Percentiles rank a stretch among this genome's conserved stretches.
Conservation (phyloP, 202 grass and related monocot genomes). For the Setaria italica region DNA sequence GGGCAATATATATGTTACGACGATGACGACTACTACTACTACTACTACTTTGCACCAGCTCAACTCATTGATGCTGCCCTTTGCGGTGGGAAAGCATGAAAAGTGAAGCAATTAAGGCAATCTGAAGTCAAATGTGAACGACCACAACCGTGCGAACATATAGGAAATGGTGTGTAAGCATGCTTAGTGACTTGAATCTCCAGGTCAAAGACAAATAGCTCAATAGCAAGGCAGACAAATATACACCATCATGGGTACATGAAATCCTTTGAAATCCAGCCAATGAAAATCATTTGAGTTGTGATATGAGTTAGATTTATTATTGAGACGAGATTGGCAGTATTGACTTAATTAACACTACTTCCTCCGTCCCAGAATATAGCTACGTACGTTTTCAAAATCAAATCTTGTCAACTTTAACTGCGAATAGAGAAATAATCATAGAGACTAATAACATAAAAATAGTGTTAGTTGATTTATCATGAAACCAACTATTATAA, state of each 20-base stretch:
- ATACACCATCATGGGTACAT: background rate
- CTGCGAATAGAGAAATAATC: too few species aligned
- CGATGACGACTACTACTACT: background rate
- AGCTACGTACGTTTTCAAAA: too few species aligned
- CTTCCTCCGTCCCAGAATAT: too few species aligned
- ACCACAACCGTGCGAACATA: background rate
- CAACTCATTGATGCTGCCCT: background rate
- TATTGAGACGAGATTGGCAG: background rate
- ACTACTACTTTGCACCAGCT: background rate
- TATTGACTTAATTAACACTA: background rate
- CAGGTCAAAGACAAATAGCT: background rate
- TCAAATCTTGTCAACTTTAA: too few species aligned
- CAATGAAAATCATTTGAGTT: background rate
- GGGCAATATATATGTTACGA: background rate
- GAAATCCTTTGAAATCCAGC: background rate
- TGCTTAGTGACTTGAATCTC: background rate
- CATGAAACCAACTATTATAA: too few species aligned
- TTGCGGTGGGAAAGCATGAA: conserved; percentile 26
- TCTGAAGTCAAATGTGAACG: conserved; percentile 22
- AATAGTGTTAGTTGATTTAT: too few species aligned
- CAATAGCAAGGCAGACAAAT: background rate
- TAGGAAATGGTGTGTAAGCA: conserved; percentile 26
- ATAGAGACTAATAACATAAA: too few species aligned
- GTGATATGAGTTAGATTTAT: background rate
- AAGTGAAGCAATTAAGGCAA: conserved; percentile 3